These are phyloP conservation scores for Trypanosoma melophagium DNA, from an alignment of 208 protist species.

Conservation along the genomic window DNA sequence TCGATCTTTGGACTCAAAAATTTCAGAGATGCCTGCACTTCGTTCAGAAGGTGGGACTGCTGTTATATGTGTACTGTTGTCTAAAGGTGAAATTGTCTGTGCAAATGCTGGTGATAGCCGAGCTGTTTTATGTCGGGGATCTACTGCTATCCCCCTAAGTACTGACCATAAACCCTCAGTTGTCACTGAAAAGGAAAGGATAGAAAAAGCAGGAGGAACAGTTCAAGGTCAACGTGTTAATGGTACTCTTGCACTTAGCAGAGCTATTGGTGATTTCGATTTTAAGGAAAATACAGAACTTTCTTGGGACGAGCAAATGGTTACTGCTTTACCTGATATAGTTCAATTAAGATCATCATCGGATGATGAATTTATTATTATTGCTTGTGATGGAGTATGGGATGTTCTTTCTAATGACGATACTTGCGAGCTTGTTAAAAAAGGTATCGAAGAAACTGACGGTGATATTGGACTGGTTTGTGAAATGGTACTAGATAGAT, in stretches of 20 bases:
- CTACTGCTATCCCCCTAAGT: conserved; percentile 71
- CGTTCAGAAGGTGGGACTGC: conserved; percentile 76
- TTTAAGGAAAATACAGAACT: conserved; percentile 79
- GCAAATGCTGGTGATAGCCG: conserved; percentile 93
- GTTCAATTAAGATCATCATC: conserved; percentile 28
- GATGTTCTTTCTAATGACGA: conserved; percentile 88
- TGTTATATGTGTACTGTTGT: conserved; percentile 78
- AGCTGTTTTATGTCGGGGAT: conserved; percentile 79
- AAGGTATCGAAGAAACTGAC: conserved; percentile 40
- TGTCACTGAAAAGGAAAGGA: conserved; percentile 69
- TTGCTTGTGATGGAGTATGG: conserved; percentile 94
- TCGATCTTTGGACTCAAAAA: conserved; percentile 59
- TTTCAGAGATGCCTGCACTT: conserved; percentile 35
- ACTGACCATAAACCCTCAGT: conserved; percentile 89
- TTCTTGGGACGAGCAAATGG: conserved; percentile 66
- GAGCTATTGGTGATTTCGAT: conserved; percentile 93
- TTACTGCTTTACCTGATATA: conserved; percentile 84
- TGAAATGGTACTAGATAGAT: conserved; percentile 74
- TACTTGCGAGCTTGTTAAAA: conserved; percentile 57
- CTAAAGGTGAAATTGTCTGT: conserved; percentile 60
- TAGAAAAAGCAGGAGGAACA: conserved; percentile 81
- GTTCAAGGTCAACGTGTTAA: conserved; percentile 90
- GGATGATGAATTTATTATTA: conserved; percentile 87
- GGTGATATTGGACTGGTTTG: conserved; percentile 76
- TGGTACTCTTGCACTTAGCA: conserved; percentile 90